These are phyloP conservation scores for Fusarium udum DNA, from an alignment of 2,329 filamentous ascomycete species.

Conservation along the genomic window DNA sequence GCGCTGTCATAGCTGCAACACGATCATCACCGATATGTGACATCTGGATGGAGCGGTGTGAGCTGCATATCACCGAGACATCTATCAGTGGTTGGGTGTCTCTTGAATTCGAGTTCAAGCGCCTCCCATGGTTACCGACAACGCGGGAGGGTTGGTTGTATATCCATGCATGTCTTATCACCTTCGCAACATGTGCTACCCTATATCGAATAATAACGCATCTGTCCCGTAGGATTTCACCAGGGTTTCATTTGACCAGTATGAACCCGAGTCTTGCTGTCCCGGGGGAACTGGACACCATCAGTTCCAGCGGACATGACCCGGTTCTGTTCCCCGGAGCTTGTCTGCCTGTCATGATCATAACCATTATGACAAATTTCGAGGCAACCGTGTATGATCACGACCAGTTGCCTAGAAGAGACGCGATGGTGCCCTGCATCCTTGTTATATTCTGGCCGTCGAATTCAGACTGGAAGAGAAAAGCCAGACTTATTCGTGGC, in stretches of 20 bases:
- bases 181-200: constrained; percentile 2
- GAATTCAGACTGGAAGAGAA: no score
- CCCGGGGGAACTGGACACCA: neutral
- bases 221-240: neutral
- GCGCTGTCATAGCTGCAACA: constrained; percentile 7
- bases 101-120: neutral
- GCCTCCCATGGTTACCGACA: constrained; percentile 1
- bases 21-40: neutral
- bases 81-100: neutral
- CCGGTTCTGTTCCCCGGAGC: constrained; percentile 11
- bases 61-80: constrained; percentile 7
- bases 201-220: constrained; percentile 1
- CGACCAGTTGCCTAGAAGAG: neutral
- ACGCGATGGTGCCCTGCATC: neutral
- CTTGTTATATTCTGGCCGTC: neutral
- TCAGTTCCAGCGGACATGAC: neutral
- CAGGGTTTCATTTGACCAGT: neutral
- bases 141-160: neutral
- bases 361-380: neutral
- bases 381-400: constrained; percentile 1
- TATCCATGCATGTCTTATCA: neutral
- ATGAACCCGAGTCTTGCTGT: neutral
- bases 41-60: constrained; percentile 17
- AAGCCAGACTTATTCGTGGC: neutral
- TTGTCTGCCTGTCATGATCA: constrained; percentile 8